Evolutionary conservation across 2,329 filamentous ascomycete genomes (phyloP).

Genomic region (Curvularia eragrostidis): DNA sequence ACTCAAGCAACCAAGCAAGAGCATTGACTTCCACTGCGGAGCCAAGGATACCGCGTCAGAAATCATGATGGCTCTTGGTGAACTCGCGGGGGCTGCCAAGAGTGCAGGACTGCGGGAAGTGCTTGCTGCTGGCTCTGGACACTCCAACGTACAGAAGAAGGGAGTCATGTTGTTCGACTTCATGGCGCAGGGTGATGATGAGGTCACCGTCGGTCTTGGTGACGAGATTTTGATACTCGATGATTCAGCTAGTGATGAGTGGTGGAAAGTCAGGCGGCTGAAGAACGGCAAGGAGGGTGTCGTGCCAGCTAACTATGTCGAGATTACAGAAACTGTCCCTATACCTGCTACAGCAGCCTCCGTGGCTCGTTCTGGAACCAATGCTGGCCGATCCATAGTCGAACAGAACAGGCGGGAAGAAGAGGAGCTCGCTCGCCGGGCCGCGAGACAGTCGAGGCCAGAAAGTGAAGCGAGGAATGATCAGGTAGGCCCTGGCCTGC

Average conservation of each 20-base stretch:
- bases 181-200: slow-evolving; percentile 93
- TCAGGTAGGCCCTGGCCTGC: slow-evolving; percentile 80
- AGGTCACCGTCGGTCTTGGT: slow-evolving; percentile 87
- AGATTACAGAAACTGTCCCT: slow-evolving; percentile 74
- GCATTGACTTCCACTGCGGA: slow-evolving; percentile 94
- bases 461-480: slow-evolving; percentile 61
- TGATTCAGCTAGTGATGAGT: slow-evolving; percentile 91
- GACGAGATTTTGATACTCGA: slow-evolving; percentile 93
- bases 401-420: slow-evolving; percentile 83
- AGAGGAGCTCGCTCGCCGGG: slow-evolving; percentile 81
- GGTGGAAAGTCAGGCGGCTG: slow-evolving; percentile 93
- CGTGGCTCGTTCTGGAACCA: slow-evolving; percentile 60
- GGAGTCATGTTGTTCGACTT: slow-evolving; percentile 93
- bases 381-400: slow-evolving; percentile 70
- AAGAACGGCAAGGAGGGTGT: slow-evolving; percentile 96
- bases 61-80: slow-evolving; percentile 85
- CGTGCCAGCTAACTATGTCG: slow-evolving; percentile 94
- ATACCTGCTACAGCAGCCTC: slow-evolving; percentile 58
- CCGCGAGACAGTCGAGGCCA: slow-evolving; percentile 68
- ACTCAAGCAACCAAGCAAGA: slow-evolving; percentile 88
- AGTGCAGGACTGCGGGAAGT: slow-evolving; percentile 87
- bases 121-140: slow-evolving; percentile 76
- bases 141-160: slow-evolving; percentile 70
- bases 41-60: slow-evolving; percentile 96
- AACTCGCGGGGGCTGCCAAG: slow-evolving; percentile 83